Base-by-base conservation (phyloP, 2,329 filamentous ascomycete species). In the Plectosphaerella cucumerina region DNA sequence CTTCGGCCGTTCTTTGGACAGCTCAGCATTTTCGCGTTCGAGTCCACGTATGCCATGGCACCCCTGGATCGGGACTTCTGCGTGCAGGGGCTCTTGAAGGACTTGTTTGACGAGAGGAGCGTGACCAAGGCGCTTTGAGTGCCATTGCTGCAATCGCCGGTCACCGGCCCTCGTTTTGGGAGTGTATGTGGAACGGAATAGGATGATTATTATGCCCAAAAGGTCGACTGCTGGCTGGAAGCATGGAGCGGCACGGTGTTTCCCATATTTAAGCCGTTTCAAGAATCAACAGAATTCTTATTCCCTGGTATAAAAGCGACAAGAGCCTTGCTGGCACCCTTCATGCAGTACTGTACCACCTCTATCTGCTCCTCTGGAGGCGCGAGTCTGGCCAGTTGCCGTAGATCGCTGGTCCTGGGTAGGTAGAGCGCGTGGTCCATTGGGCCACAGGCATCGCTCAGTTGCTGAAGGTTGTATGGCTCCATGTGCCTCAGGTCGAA, bases 1-100 rank as follows among this genome's bases (percentile, higher is more conserved):
- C 70, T 97, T 55, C 78, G 89, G 58, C 93, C 93, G 0, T 97
- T 97, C 70, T 90, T 97, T 64, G 87, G 87, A 14, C 89, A 95
- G 65, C 72, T 99, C 56, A 97, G 92, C 65, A 97, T 99, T 62
- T 89, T 86, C 65, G 87, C 89, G 0, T 99, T 97, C 70, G 94
- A 99, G 73, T 88, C 86, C 55, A 93, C 88, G 50, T 99, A 99
- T 67, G 84, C 87, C 15, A 92, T 97, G 84, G 85, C 84, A 34
- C 68, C 68, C 41, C 70, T 87, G 22, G 90, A 95, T 66, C 65
- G 77, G 59, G 80, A 84, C 48, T 75, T 75, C 10, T 91, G 89
- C 61, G 74, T 80, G 49, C 72, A 78, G 57, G 78, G 78, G 45
- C 62, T 95, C 53, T 65, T 95, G 63, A 81, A 71, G 62, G 90